Conservation (phyloP, 495 filamentous ascomycete genomes). For the Copromyces sp. region DNA sequence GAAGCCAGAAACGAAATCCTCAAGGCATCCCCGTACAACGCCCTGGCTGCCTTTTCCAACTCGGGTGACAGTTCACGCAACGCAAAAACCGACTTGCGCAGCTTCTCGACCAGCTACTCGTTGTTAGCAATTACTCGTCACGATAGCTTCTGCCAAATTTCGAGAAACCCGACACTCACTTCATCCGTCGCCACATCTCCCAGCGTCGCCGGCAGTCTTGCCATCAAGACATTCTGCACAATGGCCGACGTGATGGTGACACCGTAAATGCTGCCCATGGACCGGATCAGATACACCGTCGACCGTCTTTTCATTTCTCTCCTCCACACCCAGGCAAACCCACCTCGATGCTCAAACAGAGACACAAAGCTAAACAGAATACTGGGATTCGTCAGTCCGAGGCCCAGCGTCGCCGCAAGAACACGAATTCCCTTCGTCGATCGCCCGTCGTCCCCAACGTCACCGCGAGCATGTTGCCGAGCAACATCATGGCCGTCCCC, state of each 20-base stretch:
- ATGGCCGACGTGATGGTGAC: slow-evolving; percentile 53
- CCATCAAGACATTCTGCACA: slow-evolving; percentile 50
- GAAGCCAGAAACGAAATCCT: slow-evolving; percentile 40
- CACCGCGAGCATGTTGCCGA: slow-evolving; percentile 48
- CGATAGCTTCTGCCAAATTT: neutral
- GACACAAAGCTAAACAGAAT: slow-evolving; percentile 56
- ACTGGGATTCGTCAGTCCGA: slow-evolving; percentile 53
- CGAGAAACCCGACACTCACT: slow-evolving; percentile 4
- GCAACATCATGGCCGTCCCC: slow-evolving; percentile 47
- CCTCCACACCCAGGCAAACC: neutral
- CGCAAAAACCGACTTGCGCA: slow-evolving; percentile 45
- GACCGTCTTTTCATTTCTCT: slow-evolving; percentile 6
- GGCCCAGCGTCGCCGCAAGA: slow-evolving; percentile 51
- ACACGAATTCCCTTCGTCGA: slow-evolving; percentile 51
- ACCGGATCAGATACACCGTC: slow-evolving; percentile 54
- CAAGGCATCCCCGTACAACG: slow-evolving; percentile 42
- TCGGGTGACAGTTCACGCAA: slow-evolving; percentile 36
- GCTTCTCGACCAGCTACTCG: slow-evolving; percentile 38
- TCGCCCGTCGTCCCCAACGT: slow-evolving; percentile 43
- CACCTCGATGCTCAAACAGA: slow-evolving; percentile 52
- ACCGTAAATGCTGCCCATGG: slow-evolving; percentile 54
- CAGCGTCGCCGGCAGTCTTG: slow-evolving; percentile 42
- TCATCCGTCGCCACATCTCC: slow-evolving; percentile 27
- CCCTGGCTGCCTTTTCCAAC: slow-evolving; percentile 37
- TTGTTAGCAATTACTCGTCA: neutral